Evolutionary conservation across 139 green algal species (phyloP), one percentile per base, ranked within the genome.

Genomic region (Coelastrella sp.): DNA sequence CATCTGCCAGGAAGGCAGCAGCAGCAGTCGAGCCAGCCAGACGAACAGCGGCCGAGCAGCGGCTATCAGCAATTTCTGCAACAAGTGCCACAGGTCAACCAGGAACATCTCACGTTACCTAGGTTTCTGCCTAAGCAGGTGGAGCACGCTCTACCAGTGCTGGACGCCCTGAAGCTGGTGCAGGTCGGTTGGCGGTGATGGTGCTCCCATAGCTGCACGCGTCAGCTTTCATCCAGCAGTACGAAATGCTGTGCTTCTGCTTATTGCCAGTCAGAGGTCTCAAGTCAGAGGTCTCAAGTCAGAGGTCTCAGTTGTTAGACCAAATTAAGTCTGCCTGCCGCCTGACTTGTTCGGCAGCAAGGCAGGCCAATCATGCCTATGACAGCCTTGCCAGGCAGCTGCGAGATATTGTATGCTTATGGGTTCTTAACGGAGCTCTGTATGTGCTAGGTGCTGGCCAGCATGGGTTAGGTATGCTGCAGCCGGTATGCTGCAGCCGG

Each of bases 361-460:
- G 35, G n/a, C n/a, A n/a, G n/a, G n/a, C n/a, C n/a, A n/a, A n/a
- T n/a, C n/a, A n/a, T n/a, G n/a, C n/a, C n/a, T n/a, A n/a, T n/a
- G n/a, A 49, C 35, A 49, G 35, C 35, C 35, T 49, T 49, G 35
- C 3, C 35, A 49, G 35, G 35, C 35, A 49, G 35, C 35, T 49
- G 35, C 35, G 1, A 49, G 35, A 49, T 49, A 49, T 49, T 3
- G 35, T 49, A 49, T n/a, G 96, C 96, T 98, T 98, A 94, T 97
- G 95, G 97, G 95, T 95, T 98, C 97, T 49, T 70, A 94, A 93
- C 89, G 95, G 93, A 78, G 66, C 90, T 92, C 92, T 96, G 94
- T 92, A 94, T 94, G 93, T 93, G 92, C 94, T 93, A 89, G 92
- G 93, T 90, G 93, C 94, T 96, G 94, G 96, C 96, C 96, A 97